Evolutionary conservation across 208 protist genomes (phyloP).

Genomic region (Crithidia brevicula): DNA sequence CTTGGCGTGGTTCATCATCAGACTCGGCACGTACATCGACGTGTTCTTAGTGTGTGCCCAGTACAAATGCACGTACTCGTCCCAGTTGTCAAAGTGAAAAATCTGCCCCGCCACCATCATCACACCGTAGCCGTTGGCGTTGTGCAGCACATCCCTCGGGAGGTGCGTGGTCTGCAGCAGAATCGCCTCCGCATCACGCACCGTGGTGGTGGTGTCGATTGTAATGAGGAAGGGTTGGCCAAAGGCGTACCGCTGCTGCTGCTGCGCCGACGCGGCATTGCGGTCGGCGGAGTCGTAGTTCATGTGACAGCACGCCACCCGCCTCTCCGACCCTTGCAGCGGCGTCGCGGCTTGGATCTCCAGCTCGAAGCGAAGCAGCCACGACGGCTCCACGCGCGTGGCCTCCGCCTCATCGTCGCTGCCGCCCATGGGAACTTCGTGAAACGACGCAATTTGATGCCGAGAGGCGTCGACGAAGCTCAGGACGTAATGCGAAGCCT

Average conservation of each 20-base stretch:
- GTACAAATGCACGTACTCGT: constrained; percentile 48
- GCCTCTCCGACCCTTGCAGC: constrained; percentile 47
- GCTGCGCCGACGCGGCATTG: neutral
- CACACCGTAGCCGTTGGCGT: constrained; percentile 30
- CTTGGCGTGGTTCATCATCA: constrained; percentile 71
- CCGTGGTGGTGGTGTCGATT: constrained; percentile 42
- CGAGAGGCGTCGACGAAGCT: constrained; percentile 32
- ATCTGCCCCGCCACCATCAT: constrained; percentile 62
- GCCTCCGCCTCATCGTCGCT: constrained; percentile 19
- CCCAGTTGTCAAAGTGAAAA: constrained; percentile 52
- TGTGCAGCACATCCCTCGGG: constrained; percentile 43
- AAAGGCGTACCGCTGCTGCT: constrained; percentile 38
- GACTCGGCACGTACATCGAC: constrained; percentile 39
- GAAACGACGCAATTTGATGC: constrained; percentile 46
- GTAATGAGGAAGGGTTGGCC: constrained; percentile 77
- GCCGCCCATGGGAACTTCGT: constrained; percentile 47
- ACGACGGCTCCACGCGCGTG: constrained; percentile 24
- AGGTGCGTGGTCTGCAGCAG: constrained; percentile 49
- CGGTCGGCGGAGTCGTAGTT: constrained; percentile 31
- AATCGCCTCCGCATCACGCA: constrained; percentile 41
- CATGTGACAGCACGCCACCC: constrained; percentile 74
- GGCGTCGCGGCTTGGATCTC: constrained; percentile 51
- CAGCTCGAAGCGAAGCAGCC: constrained; percentile 38
- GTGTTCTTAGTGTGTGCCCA: constrained; percentile 58
- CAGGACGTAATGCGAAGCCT: constrained; percentile 44